Evolutionary conservation across 2,329 filamentous ascomycete species (phyloP).

Genomic region (Tolypocladium sp.): DNA sequence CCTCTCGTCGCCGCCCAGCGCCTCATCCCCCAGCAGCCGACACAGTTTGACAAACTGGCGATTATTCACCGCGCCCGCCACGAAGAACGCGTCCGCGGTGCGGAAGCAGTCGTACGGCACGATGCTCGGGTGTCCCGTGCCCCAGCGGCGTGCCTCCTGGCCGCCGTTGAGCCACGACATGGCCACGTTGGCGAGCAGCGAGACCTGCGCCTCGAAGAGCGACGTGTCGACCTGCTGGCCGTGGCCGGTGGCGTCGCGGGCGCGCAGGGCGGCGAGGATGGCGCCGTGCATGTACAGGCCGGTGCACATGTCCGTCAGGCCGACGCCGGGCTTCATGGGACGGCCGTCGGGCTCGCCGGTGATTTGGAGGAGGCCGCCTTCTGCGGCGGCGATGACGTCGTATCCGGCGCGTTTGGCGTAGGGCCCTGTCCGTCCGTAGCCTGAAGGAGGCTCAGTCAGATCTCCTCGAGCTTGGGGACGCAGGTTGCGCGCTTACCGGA

Average conservation of each 20-base stretch:
- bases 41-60: slow-evolving; percentile 22
- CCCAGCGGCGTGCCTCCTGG: slow-evolving; percentile 30
- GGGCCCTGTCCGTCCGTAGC: slow-evolving; percentile 25
- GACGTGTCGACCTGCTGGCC: slow-evolving; percentile 34
- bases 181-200: slow-evolving; percentile 31
- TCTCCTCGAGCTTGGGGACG: background rate
- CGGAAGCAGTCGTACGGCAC: slow-evolving; percentile 36
- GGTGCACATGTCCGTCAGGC: slow-evolving; percentile 33
- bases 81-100: slow-evolving; percentile 21
- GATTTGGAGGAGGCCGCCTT: slow-evolving; percentile 32
- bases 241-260: slow-evolving; percentile 23
- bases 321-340: slow-evolving; percentile 30
- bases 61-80: slow-evolving; percentile 24
- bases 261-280: slow-evolving; percentile 29
- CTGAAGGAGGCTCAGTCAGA: background rate
- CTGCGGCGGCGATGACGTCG: slow-evolving; percentile 33
- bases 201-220: slow-evolving; percentile 34
- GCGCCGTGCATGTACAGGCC: slow-evolving; percentile 35
- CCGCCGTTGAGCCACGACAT: slow-evolving; percentile 26
- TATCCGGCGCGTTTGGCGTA: slow-evolving; percentile 32
- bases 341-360: slow-evolving; percentile 29
- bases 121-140: slow-evolving; percentile 35
- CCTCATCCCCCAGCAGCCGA: slow-evolving; percentile 11
- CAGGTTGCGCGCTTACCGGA: slow-evolving; percentile 12
- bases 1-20: slow-evolving; percentile 14